These are phyloP conservation scores for Knoxia roxburghii DNA, from an alignment of 257 asterid species.

Conservation along the genomic window DNA sequence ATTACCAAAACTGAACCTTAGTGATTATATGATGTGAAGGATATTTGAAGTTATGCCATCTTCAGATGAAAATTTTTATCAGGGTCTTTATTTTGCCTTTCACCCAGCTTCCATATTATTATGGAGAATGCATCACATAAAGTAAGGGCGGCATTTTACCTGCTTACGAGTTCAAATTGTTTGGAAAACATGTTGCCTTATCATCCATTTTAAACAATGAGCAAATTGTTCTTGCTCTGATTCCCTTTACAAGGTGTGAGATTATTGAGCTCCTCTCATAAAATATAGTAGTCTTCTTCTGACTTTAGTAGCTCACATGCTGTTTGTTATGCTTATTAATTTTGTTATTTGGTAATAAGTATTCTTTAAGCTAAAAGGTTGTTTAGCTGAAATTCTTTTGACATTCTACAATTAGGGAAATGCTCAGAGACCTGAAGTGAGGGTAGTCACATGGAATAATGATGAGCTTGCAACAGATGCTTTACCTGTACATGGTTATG, in stretches of 20 bases:
- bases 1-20: background rate
- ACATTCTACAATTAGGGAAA: conserved; percentile 58
- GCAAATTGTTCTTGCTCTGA: background rate
- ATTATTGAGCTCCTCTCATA: background rate
- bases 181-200: background rate
- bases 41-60: too few relatives aligned
- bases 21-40: background rate
- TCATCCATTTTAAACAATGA: background rate
- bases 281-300: background rate
- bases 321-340: background rate
- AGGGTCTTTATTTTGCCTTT: background rate
- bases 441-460: conserved; percentile 81
- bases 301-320: background rate
- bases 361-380: background rate
- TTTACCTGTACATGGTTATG: conserved; percentile 89
- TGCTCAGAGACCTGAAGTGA: conserved; percentile 99
- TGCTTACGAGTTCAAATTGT: background rate
- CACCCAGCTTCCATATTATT: background rate
- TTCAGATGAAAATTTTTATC: too few relatives aligned
- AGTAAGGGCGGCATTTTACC: background rate
- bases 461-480: conserved; percentile 99
- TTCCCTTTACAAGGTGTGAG: background rate
- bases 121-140: background rate
- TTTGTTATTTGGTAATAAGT: background rate
- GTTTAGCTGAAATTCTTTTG: conserved; percentile 13